Conservation (phyloP, 176 grass and related monocot genomes). For the Avena insularis region DNA sequence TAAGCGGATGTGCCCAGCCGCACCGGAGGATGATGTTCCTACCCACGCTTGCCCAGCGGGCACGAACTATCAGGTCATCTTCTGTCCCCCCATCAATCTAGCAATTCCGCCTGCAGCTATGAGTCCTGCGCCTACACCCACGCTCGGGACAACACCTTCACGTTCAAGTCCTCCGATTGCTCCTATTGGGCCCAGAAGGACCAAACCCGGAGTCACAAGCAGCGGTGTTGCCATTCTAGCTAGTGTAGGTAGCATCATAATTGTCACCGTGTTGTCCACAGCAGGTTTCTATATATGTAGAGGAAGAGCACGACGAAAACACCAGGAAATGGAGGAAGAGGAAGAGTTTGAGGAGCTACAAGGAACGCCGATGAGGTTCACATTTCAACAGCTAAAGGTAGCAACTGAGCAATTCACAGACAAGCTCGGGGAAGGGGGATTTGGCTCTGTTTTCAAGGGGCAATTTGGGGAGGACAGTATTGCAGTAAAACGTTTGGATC, state of each 20-base stretch:
- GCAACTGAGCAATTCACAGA: constrained; percentile 8
- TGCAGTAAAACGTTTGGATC: constrained; percentile 45
- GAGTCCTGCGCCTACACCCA: background rate
- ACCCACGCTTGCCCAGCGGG: background rate
- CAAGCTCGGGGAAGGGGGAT: constrained; percentile 43
- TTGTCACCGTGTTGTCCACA: background rate
- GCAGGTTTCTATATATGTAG: background rate
- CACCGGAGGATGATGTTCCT: background rate
- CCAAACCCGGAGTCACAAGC: no score
- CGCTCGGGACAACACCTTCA: background rate
- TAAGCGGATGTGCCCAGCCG: background rate
- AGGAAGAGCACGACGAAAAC: background rate
- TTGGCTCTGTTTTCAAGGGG: constrained; percentile 43
- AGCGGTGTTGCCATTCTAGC: background rate
- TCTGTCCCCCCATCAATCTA: background rate
- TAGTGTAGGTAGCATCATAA: background rate
- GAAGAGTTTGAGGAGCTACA: background rate
- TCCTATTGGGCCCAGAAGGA: background rate
- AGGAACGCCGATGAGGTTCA: background rate
- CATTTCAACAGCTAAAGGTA: constrained; percentile 24
- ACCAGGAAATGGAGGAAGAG: background rate
- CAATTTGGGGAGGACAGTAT: background rate
- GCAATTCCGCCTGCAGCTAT: background rate
- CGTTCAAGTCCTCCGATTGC: background rate
- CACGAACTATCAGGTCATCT: background rate